A percentile compares a stretch with the other conserved stretches of the same genome.
Evolutionary conservation across 1,139 yeast genomes (phyloP).

Genomic region (Candida smagusa): DNA sequence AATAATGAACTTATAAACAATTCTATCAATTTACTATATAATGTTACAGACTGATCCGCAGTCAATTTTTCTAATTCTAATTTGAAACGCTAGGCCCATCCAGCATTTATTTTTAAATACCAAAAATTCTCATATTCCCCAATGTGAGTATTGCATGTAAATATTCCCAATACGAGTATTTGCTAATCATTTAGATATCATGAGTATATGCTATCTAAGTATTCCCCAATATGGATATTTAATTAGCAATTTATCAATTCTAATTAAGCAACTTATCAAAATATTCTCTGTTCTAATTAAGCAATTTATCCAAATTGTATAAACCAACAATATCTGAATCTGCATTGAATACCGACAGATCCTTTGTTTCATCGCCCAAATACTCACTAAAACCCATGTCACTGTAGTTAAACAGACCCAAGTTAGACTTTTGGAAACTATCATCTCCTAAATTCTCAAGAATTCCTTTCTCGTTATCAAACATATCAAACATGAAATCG

Average conservation of each 20-base stretch:
- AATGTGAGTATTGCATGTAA: too few relatives aligned
- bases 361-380: conserved; percentile 1
- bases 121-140: not conserved
- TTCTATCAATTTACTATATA: too few relatives aligned
- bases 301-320: conserved; percentile 10
- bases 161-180: too few relatives aligned
- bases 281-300: too few relatives aligned
- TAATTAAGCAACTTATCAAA: too few relatives aligned
- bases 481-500: conserved; percentile 2
- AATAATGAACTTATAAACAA: too few relatives aligned
- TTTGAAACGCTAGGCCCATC: not conserved
- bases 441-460: not conserved
- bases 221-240: too few relatives aligned
- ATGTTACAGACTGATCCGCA: too few relatives aligned
- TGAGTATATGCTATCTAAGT: too few relatives aligned
- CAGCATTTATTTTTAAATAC: not conserved
- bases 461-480: conserved; percentile 1
- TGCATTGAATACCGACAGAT: conserved; percentile 6
- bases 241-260: too few relatives aligned
- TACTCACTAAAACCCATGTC: not conserved
- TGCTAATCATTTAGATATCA: too few relatives aligned
- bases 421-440: not conserved
- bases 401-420: not conserved
- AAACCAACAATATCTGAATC: conserved; percentile 10
- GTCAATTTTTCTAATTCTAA: too few relatives aligned